Conservation (phyloP, 495 filamentous ascomycete species). For the Beverwykella pulmonaria region DNA sequence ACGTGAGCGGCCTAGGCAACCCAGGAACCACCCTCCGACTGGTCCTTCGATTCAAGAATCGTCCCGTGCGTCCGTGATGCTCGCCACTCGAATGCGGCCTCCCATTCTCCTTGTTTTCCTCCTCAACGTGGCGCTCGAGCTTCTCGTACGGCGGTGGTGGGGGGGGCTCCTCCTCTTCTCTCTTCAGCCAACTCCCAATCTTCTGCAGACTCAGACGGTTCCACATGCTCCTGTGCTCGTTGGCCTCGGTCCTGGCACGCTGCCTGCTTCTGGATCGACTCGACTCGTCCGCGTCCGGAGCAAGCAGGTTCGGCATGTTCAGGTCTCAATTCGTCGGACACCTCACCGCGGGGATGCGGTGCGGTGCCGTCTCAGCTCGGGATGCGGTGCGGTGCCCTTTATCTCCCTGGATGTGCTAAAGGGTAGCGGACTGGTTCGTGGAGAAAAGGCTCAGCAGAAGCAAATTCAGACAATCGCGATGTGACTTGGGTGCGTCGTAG, state of each 20-base stretch:
- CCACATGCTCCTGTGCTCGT: slow-evolving; percentile 37
- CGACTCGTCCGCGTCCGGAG: slow-evolving; percentile 21
- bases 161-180: slow-evolving; percentile 39
- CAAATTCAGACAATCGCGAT: slow-evolving; percentile 1
- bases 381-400: neutral
- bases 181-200: slow-evolving; percentile 42
- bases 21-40: slow-evolving; percentile 76
- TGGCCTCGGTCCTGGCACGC: slow-evolving; percentile 29
- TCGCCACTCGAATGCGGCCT: slow-evolving; percentile 30
- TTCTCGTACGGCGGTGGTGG: slow-evolving; percentile 25
- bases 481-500: slow-evolving; percentile 24
- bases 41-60: slow-evolving; percentile 50
- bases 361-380: slow-evolving; percentile 1
- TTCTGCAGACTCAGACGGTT: slow-evolving; percentile 40
- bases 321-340: neutral
- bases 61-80: slow-evolving; percentile 13
- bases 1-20: slow-evolving; percentile 72
- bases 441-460: neutral
- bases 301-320: slow-evolving; percentile 35
- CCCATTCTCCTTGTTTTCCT: slow-evolving; percentile 33
- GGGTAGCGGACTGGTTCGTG: slow-evolving; percentile 2
- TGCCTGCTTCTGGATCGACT: slow-evolving; percentile 25
- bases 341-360: slow-evolving; percentile 10
- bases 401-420: neutral
- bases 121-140: slow-evolving; percentile 8